Base-by-base conservation (phyloP, 495 filamentous ascomycete genomes). In the Annulohypoxylon bovei region DNA sequence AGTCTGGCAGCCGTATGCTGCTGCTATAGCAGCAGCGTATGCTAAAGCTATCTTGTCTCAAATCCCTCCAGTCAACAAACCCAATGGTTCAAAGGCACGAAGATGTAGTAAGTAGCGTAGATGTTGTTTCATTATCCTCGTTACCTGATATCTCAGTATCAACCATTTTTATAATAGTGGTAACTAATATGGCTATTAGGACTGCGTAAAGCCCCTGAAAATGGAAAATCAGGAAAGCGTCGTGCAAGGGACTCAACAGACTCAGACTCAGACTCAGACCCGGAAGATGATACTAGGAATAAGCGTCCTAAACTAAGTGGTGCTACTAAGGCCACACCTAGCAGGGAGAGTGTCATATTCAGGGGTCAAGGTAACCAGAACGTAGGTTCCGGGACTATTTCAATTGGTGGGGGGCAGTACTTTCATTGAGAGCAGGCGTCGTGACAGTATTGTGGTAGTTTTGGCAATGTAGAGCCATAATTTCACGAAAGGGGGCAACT, bases 11-110 rank as follows among this genome's bases (percentile, higher is more conserved):
- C 68, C 63, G 9, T 79, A 78, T 61, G 80, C 80, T 3, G 77
- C 79, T 52, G 76, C 77, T 2, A 78, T 69, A 47, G 81, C 80
- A 16, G 82, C 80, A 1, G 79, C 78, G 1, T 82, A 78, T 71
- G 76, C 80, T 1, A 81, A 80, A 71, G 78, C 70, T 22, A 23
- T 81, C 66, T 57, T 77, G 14, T 53, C 28, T 18, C 27, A 61
- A 28, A 73, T 76, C 2, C 30, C 25, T 23, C 65, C 65, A 33
- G 33, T 18, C 39, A 18, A 12, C n/a, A 14, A 28, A n/a, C n/a
- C n/a, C n/a, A n/a, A n/a, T n/a, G n/a, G n/a, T n/a, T n/a, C n/a
- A n/a, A n/a, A n/a, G n/a, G n/a, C n/a, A n/a, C n/a, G n/a, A n/a
- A n/a, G n/a, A n/a, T n/a, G n/a, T n/a, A n/a, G n/a, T n/a, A n/a